Percentiles rank a stretch among this genome's conserved stretches.
Conservation (phyloP, 257 asterid genomes). For the Plantago elongata region DNA sequence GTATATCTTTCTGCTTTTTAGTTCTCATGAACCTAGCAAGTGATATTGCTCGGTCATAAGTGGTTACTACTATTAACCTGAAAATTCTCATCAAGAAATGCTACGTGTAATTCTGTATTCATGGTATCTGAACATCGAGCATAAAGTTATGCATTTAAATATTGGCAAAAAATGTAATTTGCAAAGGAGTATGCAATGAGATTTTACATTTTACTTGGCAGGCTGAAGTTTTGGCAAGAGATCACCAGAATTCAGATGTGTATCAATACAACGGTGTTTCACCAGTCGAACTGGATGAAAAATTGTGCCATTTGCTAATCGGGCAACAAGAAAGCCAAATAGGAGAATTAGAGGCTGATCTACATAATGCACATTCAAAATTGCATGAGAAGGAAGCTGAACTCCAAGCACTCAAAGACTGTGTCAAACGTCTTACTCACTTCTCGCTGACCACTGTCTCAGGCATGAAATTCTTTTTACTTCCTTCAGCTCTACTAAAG, state of each 20-base stretch:
- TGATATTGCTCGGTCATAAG: not conserved
- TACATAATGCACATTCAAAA: constrained; percentile 44
- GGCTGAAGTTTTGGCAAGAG: constrained; percentile 31
- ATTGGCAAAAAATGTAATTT: not conserved
- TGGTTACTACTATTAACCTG: not conserved
- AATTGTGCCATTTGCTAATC: constrained; percentile 51
- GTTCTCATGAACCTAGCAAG: not conserved
- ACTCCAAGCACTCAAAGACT: constrained; percentile 70
- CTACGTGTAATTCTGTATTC: not conserved
- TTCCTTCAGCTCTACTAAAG: not conserved
- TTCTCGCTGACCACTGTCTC: constrained; percentile 41
- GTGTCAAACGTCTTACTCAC: constrained; percentile 57
- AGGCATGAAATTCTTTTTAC: constrained; percentile 24
- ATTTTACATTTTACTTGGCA: constrained; percentile 17
- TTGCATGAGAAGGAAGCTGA: constrained; percentile 67
- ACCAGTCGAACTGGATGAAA: constrained; percentile 57
- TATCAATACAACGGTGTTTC: constrained; percentile 36
- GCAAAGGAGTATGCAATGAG: not conserved
- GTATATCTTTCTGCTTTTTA: not conserved
- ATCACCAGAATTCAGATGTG: constrained; percentile 18
- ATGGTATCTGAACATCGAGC: too few species aligned
- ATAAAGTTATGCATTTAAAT: not conserved
- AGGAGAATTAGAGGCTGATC: constrained; percentile 47
- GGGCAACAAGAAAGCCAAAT: constrained; percentile 65
- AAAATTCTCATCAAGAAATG: not conserved